Evolutionary conservation across 176 grass and related monocot genomes (phyloP).

Genomic region (Typha latifolia): DNA sequence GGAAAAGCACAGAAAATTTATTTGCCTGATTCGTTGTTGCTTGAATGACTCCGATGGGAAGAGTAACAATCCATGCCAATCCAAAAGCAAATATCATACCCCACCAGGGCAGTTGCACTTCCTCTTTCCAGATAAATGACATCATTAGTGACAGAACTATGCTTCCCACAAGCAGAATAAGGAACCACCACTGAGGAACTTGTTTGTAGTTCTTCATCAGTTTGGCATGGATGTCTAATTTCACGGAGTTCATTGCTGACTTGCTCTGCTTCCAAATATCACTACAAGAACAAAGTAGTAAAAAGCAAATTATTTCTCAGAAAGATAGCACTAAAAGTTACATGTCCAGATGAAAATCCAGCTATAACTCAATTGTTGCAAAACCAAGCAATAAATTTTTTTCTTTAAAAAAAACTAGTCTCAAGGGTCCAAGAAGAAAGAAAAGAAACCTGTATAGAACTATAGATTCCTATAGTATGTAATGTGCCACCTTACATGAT

Average conservation of each 20-base stretch:
- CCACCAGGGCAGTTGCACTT: slow-evolving; percentile 98
- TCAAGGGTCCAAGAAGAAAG: too few species aligned
- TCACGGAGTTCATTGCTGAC: slow-evolving; percentile 48
- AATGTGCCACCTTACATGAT: too few species aligned
- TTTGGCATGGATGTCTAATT: slow-evolving; percentile 70
- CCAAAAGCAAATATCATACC: slow-evolving; percentile 93
- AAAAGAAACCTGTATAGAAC: too few species aligned
- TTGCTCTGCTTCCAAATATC: slow-evolving; percentile 95
- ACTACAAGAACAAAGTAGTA: not conserved
- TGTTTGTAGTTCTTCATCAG: slow-evolving; percentile 91
- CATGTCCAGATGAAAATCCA: too few species aligned
- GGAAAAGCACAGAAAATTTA: slow-evolving; percentile 3
- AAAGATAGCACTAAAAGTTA: too few species aligned
- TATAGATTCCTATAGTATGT: too few species aligned
- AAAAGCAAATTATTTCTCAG: too few species aligned
- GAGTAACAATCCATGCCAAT: slow-evolving; percentile 75
- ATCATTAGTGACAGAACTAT: slow-evolving; percentile 64
- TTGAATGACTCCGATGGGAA: slow-evolving; percentile 94
- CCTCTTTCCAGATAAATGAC: slow-evolving; percentile 70
- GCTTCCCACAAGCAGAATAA: slow-evolving; percentile 69
- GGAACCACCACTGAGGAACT: slow-evolving; percentile 98
- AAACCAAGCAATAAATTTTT: too few species aligned
- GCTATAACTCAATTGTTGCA: too few species aligned
- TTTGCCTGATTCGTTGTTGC: slow-evolving; percentile 93
- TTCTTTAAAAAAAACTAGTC: too few species aligned